These are phyloP conservation scores for Botrytis sinoallii DNA, from an alignment of 2,329 filamentous ascomycete genomes.

Conservation along the genomic window DNA sequence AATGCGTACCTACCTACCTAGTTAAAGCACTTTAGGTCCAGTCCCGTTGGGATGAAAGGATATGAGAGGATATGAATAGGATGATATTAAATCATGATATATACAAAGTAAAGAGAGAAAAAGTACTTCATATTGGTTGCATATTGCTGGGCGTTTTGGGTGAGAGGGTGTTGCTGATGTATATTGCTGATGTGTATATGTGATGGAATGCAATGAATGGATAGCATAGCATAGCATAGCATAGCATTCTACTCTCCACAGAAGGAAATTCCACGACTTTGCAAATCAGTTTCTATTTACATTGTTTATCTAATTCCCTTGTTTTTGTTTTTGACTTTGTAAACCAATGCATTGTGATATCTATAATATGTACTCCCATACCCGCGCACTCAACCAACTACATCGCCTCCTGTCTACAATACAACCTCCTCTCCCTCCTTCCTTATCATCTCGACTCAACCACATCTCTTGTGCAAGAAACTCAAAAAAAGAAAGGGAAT, in stretches of 20 bases:
- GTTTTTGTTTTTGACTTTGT: background rate
- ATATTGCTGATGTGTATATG: background rate
- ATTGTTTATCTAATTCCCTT: background rate
- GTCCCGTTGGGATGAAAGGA: background rate
- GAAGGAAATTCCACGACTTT: background rate
- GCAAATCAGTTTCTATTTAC: background rate
- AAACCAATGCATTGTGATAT: background rate
- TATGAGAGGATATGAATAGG: background rate
- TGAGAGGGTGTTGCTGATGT: slow-evolving; percentile 13
- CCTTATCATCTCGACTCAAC: background rate
- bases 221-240: background rate
- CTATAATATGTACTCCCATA: background rate
- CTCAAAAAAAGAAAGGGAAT: background rate
- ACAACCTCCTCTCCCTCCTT: background rate
- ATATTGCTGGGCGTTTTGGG: slow-evolving; percentile 18
- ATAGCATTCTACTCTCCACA: background rate
- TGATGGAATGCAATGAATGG: background rate
- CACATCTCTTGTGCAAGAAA: background rate
- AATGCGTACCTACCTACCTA: background rate
- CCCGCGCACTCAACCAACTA: background rate
- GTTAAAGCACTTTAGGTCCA: slow-evolving; percentile 16
- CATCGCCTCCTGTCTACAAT: background rate
- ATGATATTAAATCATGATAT: background rate
- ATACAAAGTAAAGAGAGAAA: background rate
- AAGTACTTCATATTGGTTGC: slow-evolving; percentile 10